phyloP scores from a whole-genome alignment of 2,329 filamentous ascomycete species.

The Didymella pomorum region DNA sequence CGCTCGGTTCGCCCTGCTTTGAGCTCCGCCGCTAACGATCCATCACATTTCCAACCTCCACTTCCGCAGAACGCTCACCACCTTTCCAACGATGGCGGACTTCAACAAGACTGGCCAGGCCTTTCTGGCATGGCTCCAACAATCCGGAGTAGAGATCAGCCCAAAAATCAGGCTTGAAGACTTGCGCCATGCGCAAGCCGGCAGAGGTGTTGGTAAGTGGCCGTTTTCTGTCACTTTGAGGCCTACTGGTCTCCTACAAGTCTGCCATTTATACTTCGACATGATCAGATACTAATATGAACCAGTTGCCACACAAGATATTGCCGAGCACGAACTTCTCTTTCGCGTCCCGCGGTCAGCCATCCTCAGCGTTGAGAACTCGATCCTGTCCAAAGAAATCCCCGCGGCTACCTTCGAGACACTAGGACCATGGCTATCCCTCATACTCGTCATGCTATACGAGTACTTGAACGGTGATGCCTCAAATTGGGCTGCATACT shows the following conservation, averaged over 20 bases:
- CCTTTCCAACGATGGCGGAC: slow-evolving; percentile 34
- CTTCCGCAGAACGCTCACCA: slow-evolving; percentile 6
- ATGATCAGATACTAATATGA: slow-evolving; percentile 21
- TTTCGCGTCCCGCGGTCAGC: slow-evolving; percentile 78
- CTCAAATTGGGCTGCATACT: slow-evolving; percentile 80
- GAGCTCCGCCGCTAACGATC: slow-evolving; percentile 28
- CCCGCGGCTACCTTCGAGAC: slow-evolving; percentile 41
- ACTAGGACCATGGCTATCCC: slow-evolving; percentile 60
- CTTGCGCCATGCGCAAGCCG: slow-evolving; percentile 63
- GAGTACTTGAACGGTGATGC: slow-evolving; percentile 67
- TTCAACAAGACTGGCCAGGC: slow-evolving; percentile 56
- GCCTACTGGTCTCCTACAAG: not conserved
- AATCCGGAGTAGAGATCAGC: slow-evolving; percentile 62
- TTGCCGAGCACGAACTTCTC: slow-evolving; percentile 76
- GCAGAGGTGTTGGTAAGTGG: slow-evolving; percentile 69
- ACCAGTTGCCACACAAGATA: slow-evolving; percentile 73
- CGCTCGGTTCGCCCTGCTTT: slow-evolving; percentile 30
- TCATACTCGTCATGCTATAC: slow-evolving; percentile 83
- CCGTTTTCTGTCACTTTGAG: slow-evolving; percentile 8
- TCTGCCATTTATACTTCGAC: not conserved
- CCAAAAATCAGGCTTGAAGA: slow-evolving; percentile 67
- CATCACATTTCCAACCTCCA: slow-evolving; percentile 31
- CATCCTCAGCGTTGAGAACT: slow-evolving; percentile 78
- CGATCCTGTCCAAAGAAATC: slow-evolving; percentile 67
- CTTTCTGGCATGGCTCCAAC: slow-evolving; percentile 67